A percentile compares a stretch with the other conserved stretches of the same genome.
phyloP scores from a whole-genome alignment of 106 monocot genomes.

The Triglochin maritima region DNA sequence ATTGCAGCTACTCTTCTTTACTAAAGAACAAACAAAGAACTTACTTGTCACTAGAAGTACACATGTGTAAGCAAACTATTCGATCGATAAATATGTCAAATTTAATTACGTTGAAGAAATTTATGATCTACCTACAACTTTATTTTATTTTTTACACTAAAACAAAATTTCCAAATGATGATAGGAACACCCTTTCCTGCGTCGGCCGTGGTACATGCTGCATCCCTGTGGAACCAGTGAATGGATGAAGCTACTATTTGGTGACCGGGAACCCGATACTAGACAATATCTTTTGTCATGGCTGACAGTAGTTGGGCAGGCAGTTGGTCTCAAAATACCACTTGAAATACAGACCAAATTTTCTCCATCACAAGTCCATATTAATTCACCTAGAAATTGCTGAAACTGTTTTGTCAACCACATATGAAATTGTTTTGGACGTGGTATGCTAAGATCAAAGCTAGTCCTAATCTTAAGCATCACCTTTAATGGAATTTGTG shows the following conservation, averaged over 20 bases:
- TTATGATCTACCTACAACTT: background rate
- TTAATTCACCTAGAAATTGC: background rate
- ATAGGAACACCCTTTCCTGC: slow-evolving; percentile 86
- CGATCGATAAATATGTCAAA: background rate
- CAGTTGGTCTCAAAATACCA: slow-evolving; percentile 62
- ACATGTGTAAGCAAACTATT: background rate
- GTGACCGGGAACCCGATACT: background rate
- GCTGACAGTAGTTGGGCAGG: slow-evolving; percentile 76
- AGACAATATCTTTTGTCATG: slow-evolving; percentile 53
- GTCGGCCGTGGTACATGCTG: slow-evolving; percentile 68
- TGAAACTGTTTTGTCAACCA: too few relatives aligned
- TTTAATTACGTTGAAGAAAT: background rate
- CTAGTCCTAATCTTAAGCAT: too few relatives aligned
- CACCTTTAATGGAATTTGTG: too few relatives aligned
- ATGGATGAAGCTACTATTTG: slow-evolving; percentile 69
- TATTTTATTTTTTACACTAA: background rate
- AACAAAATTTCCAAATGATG: background rate
- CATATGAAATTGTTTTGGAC: too few relatives aligned
- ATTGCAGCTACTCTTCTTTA: background rate
- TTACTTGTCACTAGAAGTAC: background rate
- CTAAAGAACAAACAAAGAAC: background rate
- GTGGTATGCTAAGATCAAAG: too few relatives aligned
- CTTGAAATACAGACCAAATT: slow-evolving; percentile 30
- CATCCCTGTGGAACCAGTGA: slow-evolving; percentile 93
- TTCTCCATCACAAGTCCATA: background rate